Evolutionary conservation across 140 eudicot species (phyloP).

Genomic region (Bidens hawaiensis): DNA sequence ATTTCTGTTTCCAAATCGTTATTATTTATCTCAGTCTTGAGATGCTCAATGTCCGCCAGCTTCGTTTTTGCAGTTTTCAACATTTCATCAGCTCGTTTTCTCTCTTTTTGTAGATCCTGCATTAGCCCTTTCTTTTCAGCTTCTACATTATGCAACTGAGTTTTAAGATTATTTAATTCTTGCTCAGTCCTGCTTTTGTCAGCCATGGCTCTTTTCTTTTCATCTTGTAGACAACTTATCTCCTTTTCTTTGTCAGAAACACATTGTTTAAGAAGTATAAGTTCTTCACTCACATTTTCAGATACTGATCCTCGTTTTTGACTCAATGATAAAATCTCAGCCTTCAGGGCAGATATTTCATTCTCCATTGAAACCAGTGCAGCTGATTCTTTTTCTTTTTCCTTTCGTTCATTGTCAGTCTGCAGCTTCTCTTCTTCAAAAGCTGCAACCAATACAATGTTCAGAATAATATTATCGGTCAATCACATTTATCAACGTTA

Average conservation of each 20-base stretch:
- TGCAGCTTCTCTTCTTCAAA: conserved; percentile 41
- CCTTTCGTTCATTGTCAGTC: conserved; percentile 38
- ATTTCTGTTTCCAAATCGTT: too few relatives aligned
- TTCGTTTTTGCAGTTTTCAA: conserved; percentile 26
- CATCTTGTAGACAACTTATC: conserved; percentile 30
- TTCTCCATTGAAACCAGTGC: conserved; percentile 53
- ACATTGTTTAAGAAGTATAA: conserved; percentile 20
- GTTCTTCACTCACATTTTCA: conserved; percentile 35
- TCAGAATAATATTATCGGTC: conserved; percentile 1
- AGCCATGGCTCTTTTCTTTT: conserved; percentile 5
- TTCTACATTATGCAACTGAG: conserved; percentile 22
- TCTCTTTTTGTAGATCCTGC: conserved; percentile 28
- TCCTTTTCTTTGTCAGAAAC: conserved; percentile 24
- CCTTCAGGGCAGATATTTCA: conserved; percentile 54
- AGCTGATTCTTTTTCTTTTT: conserved; percentile 47
- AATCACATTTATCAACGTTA: neutral
- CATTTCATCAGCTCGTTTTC: conserved; percentile 29
- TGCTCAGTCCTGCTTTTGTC: conserved; percentile 28
- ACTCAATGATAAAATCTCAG: conserved; percentile 43
- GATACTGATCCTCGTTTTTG: conserved; percentile 32
- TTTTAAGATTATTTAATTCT: conserved; percentile 22
- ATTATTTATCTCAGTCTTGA: too few relatives aligned
- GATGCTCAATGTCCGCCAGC: too few relatives aligned
- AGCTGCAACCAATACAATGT: conserved; percentile 36
- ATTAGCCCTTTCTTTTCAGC: conserved; percentile 23